These are phyloP conservation scores for Spencermartinsiella europaea DNA, from an alignment of 805 yeast genomes.

Conservation along the genomic window DNA sequence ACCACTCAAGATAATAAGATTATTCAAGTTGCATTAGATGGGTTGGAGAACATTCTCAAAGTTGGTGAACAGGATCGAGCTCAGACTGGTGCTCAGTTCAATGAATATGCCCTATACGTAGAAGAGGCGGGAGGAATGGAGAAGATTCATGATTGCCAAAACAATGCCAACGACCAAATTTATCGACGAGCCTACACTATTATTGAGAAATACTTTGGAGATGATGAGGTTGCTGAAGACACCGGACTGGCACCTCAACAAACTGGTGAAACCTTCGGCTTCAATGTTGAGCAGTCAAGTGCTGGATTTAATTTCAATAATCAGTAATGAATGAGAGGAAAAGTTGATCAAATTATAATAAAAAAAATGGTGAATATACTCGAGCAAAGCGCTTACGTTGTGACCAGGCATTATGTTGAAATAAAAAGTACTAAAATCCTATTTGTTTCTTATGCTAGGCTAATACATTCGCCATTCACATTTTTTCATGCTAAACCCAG, in stretches of 20 bases:
- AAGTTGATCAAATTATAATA: too few species aligned
- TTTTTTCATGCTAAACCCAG: too few species aligned
- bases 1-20: slow-evolving; percentile 85
- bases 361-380: too few species aligned
- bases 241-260: slow-evolving; percentile 63
- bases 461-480: too few species aligned
- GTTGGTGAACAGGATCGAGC: slow-evolving; percentile 94
- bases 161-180: slow-evolving; percentile 84
- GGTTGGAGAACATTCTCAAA: slow-evolving; percentile 86
- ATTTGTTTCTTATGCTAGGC: too few species aligned
- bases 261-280: slow-evolving; percentile 80
- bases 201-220: slow-evolving; percentile 86
- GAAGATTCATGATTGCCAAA: slow-evolving; percentile 89
- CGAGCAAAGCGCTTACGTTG: too few species aligned
- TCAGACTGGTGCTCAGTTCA: slow-evolving; percentile 58
- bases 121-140: slow-evolving; percentile 99
- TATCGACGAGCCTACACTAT: slow-evolving; percentile 86
- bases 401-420: too few species aligned
- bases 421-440: too few species aligned
- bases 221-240: slow-evolving; percentile 61
- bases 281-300: slow-evolving; percentile 55
- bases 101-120: slow-evolving; percentile 84
- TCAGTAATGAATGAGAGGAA: too few species aligned
- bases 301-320: slow-evolving; percentile 10
- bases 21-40: slow-evolving; percentile 92